Evolutionary conservation across 2,329 filamentous ascomycete species (phyloP), one percentile per base, ranked within the genome.

Genomic region (Fusarium humuli): DNA sequence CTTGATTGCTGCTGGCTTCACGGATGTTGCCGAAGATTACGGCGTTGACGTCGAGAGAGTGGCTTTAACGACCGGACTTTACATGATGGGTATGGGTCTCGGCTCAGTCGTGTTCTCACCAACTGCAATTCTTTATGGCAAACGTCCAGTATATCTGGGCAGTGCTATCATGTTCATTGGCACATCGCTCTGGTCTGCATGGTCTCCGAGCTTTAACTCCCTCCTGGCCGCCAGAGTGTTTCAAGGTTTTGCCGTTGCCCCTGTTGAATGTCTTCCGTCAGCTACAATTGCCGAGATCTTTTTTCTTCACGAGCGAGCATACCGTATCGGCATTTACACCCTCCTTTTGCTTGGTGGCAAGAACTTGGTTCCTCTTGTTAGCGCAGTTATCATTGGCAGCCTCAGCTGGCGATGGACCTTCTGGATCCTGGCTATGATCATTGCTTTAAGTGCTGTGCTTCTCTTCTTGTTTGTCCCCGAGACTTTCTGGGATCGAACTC

Each of bases 211-310:
- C 73, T 98, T 95, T 77, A 79, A 86, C 3, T 97, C 94, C 12
- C 85, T 98, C 40, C 84, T 97, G 8, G 79, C 94, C 11, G 95
- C 94, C 27, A 88, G 95, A 57, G 90, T 98, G 49, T 91, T 98
- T 66, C 93, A 97, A 79, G 96, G 95, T 6, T 84, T 98, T 12
- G 91, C 94, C 1, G 91, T 98, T 50, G 96, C 93, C 70, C 94
- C 94, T 0, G 93, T 97, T 11, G 95, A 98, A 79, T 97, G 94
- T 76, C 85, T 98, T 30, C 95, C 95, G 0, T 97, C 94, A 7
- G 94, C 95, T 18, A 97, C 94, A 0, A 95, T 98, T 75, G 94
- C 94, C 6, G 95, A 98, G 79, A 98, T 98, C 65, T 98, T 94
- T 83, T 98, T 97, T 77, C 84, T 98, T 22, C 95, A 98, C 75